phyloP scores from a whole-genome alignment of 306 rosid species.

The Hippophae gyantsensis region DNA sequence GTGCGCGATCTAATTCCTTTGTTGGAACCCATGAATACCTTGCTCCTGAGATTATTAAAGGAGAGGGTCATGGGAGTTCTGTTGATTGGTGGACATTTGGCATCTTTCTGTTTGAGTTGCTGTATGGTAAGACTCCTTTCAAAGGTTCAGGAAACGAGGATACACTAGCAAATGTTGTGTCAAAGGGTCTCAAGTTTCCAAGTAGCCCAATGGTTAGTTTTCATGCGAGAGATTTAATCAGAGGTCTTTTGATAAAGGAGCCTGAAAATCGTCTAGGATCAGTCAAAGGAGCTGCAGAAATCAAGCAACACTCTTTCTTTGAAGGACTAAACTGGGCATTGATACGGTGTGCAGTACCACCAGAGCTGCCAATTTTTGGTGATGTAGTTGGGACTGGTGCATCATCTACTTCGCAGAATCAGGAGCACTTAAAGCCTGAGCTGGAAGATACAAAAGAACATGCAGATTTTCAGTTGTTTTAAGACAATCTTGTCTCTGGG shows the following conservation, averaged over 20 bases:
- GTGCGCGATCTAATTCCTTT: conserved; percentile 84
- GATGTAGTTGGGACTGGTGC: conserved; percentile 38
- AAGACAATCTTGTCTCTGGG: conserved; percentile 18
- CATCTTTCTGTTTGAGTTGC: conserved; percentile 73
- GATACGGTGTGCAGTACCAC: conserved; percentile 82
- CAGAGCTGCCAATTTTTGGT: conserved; percentile 64
- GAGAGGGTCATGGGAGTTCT: conserved; percentile 82
- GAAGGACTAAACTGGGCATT: conserved; percentile 97
- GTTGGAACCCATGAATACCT: conserved; percentile 98
- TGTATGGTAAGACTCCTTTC: conserved; percentile 92
- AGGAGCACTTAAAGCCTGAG: conserved; percentile 36
- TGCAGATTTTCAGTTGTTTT: conserved; percentile 72
- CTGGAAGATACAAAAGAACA: conserved; percentile 48
- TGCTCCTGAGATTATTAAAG: conserved; percentile 86
- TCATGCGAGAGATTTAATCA: conserved; percentile 82
- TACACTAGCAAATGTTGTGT: conserved; percentile 64
- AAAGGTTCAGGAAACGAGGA: conserved; percentile 78
- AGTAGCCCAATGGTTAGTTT: conserved; percentile 74
- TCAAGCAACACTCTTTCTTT: conserved; percentile 90
- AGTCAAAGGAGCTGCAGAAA: conserved; percentile 83
- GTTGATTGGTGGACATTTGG: conserved; percentile 99
- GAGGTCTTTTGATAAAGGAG: conserved; percentile 71
- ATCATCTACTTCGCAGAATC: conserved; percentile 31
- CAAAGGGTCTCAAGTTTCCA: conserved; percentile 82
- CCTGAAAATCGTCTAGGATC: conserved; percentile 91